These are phyloP conservation scores for Erodium maritimum DNA, from an alignment of 345 rosid genomes.

Conservation along the genomic window DNA sequence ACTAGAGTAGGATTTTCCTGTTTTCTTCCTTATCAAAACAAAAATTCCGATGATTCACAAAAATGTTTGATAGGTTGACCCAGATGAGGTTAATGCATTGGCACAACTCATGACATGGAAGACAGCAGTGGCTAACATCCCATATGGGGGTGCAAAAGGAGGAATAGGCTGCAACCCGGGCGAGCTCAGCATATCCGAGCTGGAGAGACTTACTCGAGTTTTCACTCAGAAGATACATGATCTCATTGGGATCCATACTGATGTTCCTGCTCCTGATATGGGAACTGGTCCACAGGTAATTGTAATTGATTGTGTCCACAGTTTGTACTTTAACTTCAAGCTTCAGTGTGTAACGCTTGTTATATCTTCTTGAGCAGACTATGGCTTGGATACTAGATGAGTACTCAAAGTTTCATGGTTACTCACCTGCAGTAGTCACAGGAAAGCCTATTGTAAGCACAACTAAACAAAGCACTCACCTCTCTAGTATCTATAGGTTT, in stretches of 20 bases:
- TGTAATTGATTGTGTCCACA: not conserved
- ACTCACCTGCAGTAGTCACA: conserved; percentile 89
- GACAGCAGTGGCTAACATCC: conserved; percentile 91
- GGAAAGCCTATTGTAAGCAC: conserved; percentile 78
- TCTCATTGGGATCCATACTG: conserved; percentile 74
- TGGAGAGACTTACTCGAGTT: conserved; percentile 81
- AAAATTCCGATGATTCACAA: no score
- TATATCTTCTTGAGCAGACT: conserved; percentile 34
- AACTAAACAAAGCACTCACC: not conserved
- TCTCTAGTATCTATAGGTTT: not conserved
- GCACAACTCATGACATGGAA: conserved; percentile 99
- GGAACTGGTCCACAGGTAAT: conserved; percentile 91
- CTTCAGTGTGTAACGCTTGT: not conserved
- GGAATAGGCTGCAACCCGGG: conserved; percentile 86
- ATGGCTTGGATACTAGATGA: conserved; percentile 99
- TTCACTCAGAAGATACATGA: conserved; percentile 96
- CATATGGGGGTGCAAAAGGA: conserved; percentile 97
- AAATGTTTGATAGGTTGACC: conserved; percentile 83
- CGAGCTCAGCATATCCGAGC: conserved; percentile 54
- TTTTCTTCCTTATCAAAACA: no score
- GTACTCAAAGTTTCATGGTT: conserved; percentile 85
- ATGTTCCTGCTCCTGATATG: conserved; percentile 99
- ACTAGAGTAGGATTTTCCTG: no score
- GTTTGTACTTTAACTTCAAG: not conserved
- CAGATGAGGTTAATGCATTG: conserved; percentile 91